Evolutionary conservation across 306 rosid genomes (phyloP).

Genomic region (Pyrus betulifolia): DNA sequence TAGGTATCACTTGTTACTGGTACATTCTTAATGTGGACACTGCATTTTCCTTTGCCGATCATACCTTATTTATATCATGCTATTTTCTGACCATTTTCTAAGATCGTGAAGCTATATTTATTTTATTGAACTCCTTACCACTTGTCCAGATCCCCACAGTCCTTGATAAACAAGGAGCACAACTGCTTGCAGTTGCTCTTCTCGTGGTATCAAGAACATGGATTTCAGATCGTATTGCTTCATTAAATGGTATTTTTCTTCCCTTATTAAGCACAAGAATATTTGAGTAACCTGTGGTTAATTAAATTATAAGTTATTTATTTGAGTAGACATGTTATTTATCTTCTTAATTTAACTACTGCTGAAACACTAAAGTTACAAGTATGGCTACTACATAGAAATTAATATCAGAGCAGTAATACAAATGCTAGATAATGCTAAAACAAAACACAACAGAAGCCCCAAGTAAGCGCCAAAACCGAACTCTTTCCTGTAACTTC

Average conservation of each 20-base stretch:
- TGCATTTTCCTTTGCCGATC: background rate
- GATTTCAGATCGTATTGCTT: conserved; percentile 93
- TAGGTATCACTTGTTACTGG: background rate
- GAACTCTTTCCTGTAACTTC: background rate
- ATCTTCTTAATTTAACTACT: background rate
- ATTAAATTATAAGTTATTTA: background rate
- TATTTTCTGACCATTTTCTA: background rate
- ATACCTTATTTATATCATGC: background rate
- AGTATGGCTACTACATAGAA: background rate
- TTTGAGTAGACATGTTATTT: background rate
- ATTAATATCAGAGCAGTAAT: background rate
- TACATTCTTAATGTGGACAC: background rate
- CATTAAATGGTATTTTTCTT: conserved; percentile 57
- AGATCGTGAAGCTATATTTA: background rate
- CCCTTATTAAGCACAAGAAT: background rate
- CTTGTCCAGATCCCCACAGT: conserved; percentile 71
- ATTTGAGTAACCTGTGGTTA: conserved; percentile 8
- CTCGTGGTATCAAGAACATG: conserved; percentile 92
- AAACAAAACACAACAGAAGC: background rate
- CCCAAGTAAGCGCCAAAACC: background rate
- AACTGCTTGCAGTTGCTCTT: conserved; percentile 82
- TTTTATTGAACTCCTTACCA: conserved; percentile 4
- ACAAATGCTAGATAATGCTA: background rate
- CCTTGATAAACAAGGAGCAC: conserved; percentile 94
- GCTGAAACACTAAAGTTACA: background rate